Percentiles rank a stretch among this genome's conserved stretches.
Evolutionary conservation across 2,329 filamentous ascomycete genomes (phyloP).

Genomic region (Microcyclospora tardicrescens): DNA sequence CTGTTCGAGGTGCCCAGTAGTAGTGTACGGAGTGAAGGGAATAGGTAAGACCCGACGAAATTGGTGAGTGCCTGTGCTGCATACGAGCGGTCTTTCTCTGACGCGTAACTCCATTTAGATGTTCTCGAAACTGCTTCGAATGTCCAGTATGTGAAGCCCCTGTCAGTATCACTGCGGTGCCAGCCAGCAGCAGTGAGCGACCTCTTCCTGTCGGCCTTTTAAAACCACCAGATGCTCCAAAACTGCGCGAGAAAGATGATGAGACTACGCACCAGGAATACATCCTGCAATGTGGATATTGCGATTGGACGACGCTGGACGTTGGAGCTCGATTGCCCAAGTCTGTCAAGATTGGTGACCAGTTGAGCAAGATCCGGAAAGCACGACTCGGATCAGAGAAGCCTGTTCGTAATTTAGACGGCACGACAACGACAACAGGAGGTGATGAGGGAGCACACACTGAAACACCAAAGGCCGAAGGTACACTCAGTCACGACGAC

Average conservation of each 20-base stretch:
- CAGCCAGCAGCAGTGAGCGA: slow-evolving; percentile 30
- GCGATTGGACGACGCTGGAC: slow-evolving; percentile 83
- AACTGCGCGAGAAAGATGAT: background rate
- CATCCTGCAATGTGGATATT: slow-evolving; percentile 77
- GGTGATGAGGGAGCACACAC: slow-evolving; percentile 27
- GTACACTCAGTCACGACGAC: slow-evolving; percentile 46
- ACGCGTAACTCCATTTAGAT: slow-evolving; percentile 13
- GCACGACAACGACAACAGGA: slow-evolving; percentile 19
- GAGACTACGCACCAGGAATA: slow-evolving; percentile 31
- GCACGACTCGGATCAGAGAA: slow-evolving; percentile 3
- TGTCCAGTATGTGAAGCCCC: slow-evolving; percentile 81
- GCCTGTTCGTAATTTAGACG: background rate
- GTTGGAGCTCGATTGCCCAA: slow-evolving; percentile 80
- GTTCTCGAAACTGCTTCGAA: slow-evolving; percentile 88
- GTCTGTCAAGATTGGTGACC: slow-evolving; percentile 69
- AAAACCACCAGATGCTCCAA: slow-evolving; percentile 8
- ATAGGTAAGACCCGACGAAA: slow-evolving; percentile 48
- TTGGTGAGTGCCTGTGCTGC: background rate
- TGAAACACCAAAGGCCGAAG: slow-evolving; percentile 25
- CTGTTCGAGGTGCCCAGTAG: slow-evolving; percentile 92
- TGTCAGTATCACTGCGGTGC: slow-evolving; percentile 59
- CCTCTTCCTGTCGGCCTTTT: slow-evolving; percentile 6
- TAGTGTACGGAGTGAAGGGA: slow-evolving; percentile 82
- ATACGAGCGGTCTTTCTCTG: slow-evolving; percentile 1
- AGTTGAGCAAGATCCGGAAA: slow-evolving; percentile 32